phyloP scores from a whole-genome alignment of 805 yeast genomes.

The Sugiyamaella smithiae region DNA sequence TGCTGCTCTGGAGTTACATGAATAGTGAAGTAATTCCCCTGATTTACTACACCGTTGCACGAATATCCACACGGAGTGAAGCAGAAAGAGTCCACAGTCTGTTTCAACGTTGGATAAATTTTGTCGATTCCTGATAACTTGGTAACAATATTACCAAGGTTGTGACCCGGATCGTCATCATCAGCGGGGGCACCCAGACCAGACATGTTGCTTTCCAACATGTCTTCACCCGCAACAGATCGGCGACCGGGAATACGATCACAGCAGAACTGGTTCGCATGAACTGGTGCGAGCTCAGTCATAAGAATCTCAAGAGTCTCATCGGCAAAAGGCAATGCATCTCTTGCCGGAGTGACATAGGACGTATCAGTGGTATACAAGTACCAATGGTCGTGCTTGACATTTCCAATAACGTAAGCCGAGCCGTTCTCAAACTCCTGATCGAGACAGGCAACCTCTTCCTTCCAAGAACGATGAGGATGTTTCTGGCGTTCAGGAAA shows the following conservation, averaged over 20 bases:
- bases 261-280: slow-evolving; percentile 58
- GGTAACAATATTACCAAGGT: slow-evolving; percentile 69
- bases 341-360: slow-evolving; percentile 32
- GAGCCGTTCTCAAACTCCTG: slow-evolving; percentile 58
- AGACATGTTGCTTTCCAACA: slow-evolving; percentile 30
- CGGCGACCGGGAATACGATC: slow-evolving; percentile 37
- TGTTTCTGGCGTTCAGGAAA: slow-evolving; percentile 81
- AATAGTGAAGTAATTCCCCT: slow-evolving; percentile 68
- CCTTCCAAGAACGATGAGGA: slow-evolving; percentile 81
- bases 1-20: slow-evolving; percentile 94
- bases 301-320: slow-evolving; percentile 86
- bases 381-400: slow-evolving; percentile 86
- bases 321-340: slow-evolving; percentile 37
- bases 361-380: slow-evolving; percentile 55
- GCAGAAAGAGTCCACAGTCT: slow-evolving; percentile 75
- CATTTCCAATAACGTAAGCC: slow-evolving; percentile 76
- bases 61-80: slow-evolving; percentile 95
- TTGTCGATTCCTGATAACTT: slow-evolving; percentile 57
- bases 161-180: slow-evolving; percentile 74
- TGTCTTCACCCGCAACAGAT: slow-evolving; percentile 28
- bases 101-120: slow-evolving; percentile 43
- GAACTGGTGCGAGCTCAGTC: slow-evolving; percentile 69
- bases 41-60: slow-evolving; percentile 71
- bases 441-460: slow-evolving; percentile 71
- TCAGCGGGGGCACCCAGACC: slow-evolving; percentile 36